Percentiles rank a stretch among this genome's conserved stretches.
phyloP scores from a whole-genome alignment of 108 stramenopile species.

The Conticribra weissflogii region DNA sequence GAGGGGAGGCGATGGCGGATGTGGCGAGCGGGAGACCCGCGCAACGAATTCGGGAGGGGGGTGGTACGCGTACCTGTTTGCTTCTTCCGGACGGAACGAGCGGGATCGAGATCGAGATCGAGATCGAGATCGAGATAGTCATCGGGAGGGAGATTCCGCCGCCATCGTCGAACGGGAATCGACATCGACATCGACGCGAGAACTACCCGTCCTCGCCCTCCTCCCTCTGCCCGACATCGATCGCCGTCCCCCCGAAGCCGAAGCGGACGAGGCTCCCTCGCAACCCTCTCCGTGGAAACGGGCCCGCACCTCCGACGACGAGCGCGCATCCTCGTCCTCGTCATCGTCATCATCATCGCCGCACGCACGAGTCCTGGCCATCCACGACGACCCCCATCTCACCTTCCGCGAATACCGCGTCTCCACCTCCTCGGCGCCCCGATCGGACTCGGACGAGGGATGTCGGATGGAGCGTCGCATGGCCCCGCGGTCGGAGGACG shows the following conservation, averaged over 20 bases:
- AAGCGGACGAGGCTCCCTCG: background rate
- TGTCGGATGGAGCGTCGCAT: no score
- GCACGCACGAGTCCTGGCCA: background rate
- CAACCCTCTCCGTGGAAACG: background rate
- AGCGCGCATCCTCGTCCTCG: background rate
- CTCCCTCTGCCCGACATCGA: no score
- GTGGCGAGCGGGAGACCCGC: background rate
- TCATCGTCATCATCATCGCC: background rate
- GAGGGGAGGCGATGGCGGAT: no score
- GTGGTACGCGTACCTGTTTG: conserved; percentile 25
- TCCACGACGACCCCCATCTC: background rate
- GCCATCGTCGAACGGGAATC: no score
- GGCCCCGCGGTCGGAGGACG: no score
- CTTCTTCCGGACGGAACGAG: conserved; percentile 32
- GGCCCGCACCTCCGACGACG: background rate
- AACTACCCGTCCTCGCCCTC: no score
- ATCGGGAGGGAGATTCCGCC: background rate
- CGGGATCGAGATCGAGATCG: no score
- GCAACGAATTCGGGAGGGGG: conserved; percentile 13
- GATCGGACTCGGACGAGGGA: no score
- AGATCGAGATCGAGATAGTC: background rate
- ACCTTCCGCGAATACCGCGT: no score
- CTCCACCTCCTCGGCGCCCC: no score
- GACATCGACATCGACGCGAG: no score
- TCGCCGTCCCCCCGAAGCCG: no score